Percentiles rank a stretch among this genome's conserved stretches.
Conservation (phyloP, 768 basidiomycete species). For the Trametes maxima region DNA sequence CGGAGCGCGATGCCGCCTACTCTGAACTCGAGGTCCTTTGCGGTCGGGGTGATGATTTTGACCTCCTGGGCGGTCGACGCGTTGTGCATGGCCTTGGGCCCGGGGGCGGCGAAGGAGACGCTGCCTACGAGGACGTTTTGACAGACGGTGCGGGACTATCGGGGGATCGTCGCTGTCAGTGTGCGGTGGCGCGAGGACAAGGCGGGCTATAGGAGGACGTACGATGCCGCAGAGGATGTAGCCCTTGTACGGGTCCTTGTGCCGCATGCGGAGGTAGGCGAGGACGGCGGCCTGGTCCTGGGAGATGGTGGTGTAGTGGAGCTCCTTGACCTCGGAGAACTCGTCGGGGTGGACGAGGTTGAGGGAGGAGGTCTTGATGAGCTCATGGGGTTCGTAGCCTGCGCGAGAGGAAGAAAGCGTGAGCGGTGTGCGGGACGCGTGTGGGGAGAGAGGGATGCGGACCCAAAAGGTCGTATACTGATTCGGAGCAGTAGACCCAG, state of each 20-base stretch:
- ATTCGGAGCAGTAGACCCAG: conserved; percentile 35
- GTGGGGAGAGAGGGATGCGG: background rate
- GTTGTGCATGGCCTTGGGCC: conserved; percentile 75
- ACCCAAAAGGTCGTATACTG: conserved; percentile 33
- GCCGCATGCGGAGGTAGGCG: conserved; percentile 76
- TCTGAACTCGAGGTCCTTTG: conserved; percentile 41
- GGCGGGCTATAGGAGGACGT: conserved; percentile 35
- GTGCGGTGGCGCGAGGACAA: background rate
- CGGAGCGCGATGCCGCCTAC: conserved; percentile 25
- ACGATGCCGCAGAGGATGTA: conserved; percentile 78
- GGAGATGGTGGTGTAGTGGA: conserved; percentile 78
- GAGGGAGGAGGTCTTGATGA: conserved; percentile 67
- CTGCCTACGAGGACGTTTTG: conserved; percentile 77
- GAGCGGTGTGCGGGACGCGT: background rate
- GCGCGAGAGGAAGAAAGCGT: background rate
- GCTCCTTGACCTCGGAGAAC: conserved; percentile 59
- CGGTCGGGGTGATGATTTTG: conserved; percentile 64
- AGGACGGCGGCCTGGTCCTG: conserved; percentile 81
- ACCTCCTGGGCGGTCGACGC: conserved; percentile 85
- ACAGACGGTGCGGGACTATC: conserved; percentile 63
- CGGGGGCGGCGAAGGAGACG: conserved; percentile 76
- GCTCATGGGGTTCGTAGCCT: conserved; percentile 77
- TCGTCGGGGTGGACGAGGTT: conserved; percentile 85
- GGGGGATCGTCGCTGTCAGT: conserved; percentile 5
- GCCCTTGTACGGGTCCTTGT: conserved; percentile 78